phyloP scores from a whole-genome alignment of 345 rosid genomes.

The Brassica napus region Da-Ae NC_063438.1:5789001-5789500 shows the following conservation, averaged over 20 bases:
- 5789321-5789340: neutral
- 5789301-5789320: neutral
- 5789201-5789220: slow-evolving; percentile 12
- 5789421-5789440: neutral
- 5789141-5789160: neutral
- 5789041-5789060: neutral
- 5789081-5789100: neutral
- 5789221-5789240: neutral
- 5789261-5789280: neutral
- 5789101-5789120: neutral
- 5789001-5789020: neutral
- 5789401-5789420: neutral
- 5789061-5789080: neutral
- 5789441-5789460: neutral
- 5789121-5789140: neutral
- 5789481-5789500: neutral
- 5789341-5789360: neutral
- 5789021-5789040: slow-evolving; percentile 4
- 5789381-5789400: neutral
- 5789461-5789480: neutral
- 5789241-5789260: neutral
- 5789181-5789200: neutral
- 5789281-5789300: neutral
- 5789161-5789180: neutral
- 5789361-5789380: neutral